Percentiles rank a stretch among this genome's conserved stretches.
Conservation (phyloP, 805 yeast genomes). For the Metschnikowia corniflorae region DNA sequence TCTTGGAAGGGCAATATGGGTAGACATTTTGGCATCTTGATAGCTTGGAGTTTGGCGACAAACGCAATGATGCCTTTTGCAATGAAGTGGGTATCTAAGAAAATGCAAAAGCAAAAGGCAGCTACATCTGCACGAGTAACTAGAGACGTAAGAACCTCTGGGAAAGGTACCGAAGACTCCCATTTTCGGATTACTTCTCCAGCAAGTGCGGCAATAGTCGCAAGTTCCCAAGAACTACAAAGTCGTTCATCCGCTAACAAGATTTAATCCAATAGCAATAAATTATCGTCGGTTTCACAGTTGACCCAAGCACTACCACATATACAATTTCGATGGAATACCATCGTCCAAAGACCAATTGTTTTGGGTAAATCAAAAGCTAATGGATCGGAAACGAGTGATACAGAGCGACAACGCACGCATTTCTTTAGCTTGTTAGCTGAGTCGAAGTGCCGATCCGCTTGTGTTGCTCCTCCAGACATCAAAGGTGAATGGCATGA, state of each 20-base stretch:
- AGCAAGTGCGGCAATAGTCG: not conserved
- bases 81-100: slow-evolving; percentile 19
- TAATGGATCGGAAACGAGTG: slow-evolving; percentile 38
- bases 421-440: slow-evolving; percentile 31
- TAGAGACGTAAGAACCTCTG: not conserved
- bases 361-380: slow-evolving; percentile 32
- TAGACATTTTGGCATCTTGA: slow-evolving; percentile 28
- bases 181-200: slow-evolving; percentile 1
- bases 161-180: not conserved
- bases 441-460: slow-evolving; percentile 14
- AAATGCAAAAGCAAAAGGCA: slow-evolving; percentile 9
- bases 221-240: not conserved
- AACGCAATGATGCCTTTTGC: slow-evolving; percentile 26
- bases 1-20: slow-evolving; percentile 35
- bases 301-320: slow-evolving; percentile 79
- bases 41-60: slow-evolving; percentile 29
- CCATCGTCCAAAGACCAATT: slow-evolving; percentile 53
- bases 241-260: not conserved
- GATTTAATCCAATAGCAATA: no score
- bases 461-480: slow-evolving; percentile 12
- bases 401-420: slow-evolving; percentile 40
- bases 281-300: slow-evolving; percentile 7
- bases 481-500: slow-evolving; percentile 12
- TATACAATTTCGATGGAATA: slow-evolving; percentile 68
- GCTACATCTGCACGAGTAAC: slow-evolving; percentile 7